Conservation (phyloP, 163 green algal species). For the Prototheca cutis region DNA sequence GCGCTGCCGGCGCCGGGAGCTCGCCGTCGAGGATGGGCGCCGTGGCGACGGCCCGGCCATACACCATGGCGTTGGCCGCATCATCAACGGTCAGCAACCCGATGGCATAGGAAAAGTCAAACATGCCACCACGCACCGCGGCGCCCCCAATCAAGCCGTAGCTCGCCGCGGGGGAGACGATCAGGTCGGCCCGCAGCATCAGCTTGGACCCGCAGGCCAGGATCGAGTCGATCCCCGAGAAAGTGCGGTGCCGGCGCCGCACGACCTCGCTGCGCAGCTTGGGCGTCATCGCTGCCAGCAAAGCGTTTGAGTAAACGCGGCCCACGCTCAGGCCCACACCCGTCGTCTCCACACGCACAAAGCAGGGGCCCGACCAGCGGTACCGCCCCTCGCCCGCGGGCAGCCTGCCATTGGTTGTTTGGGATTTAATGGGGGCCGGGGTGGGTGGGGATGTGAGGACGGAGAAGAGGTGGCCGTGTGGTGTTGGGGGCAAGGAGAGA, state of each 20-base stretch:
- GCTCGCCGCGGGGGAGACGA: neutral
- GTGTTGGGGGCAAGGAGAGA: too few species aligned
- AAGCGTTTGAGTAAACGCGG: neutral
- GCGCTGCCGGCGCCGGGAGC: slow-evolving; percentile 4
- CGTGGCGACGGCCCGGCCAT: slow-evolving; percentile 2
- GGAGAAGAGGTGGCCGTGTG: too few species aligned
- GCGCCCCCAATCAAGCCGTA: slow-evolving; percentile 9
- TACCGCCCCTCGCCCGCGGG: neutral
- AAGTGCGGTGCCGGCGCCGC: neutral
- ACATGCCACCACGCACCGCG: neutral
- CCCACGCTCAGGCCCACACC: slow-evolving; percentile 6
- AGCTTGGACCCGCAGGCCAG: neutral
- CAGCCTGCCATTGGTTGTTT: slow-evolving; percentile 1
- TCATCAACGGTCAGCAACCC: slow-evolving; percentile 9
- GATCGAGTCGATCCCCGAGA: slow-evolving; percentile 6
- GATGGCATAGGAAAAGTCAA: slow-evolving; percentile 2
- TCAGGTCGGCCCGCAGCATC: slow-evolving; percentile 3
- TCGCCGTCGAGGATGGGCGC: slow-evolving; percentile 4
- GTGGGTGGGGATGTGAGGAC: neutral
- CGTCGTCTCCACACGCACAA: neutral
- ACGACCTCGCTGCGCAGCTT: slow-evolving; percentile 3
- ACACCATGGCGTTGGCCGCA: neutral
- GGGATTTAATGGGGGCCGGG: too few species aligned
- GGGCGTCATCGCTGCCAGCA: slow-evolving; percentile 9
- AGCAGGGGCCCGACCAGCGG: slow-evolving; percentile 10